Base-by-base conservation (phyloP, 1,284 basidiomycete species). In the Ustilago nuda region DNA sequence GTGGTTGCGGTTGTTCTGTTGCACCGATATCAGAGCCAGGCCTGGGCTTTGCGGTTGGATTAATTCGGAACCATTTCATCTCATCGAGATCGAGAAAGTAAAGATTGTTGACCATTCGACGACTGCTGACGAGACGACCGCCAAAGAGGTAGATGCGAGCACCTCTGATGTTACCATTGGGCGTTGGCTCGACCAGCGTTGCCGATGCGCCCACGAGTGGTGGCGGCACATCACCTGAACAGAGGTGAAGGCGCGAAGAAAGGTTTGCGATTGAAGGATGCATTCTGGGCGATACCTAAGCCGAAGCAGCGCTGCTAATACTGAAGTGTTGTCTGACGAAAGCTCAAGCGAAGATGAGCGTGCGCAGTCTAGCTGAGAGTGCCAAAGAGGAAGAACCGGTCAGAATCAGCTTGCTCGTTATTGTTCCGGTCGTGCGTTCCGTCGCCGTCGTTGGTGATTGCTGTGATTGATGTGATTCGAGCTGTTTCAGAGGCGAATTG, bases 151-250 rank as follows among this genome's bases (percentile, higher is more conserved):
- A 82, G 52, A 82, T 33, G 33, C 72, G 54, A 2, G 76, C 62
- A 30, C 61, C 45, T 23, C 39, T 56, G 15, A n/a, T 35, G 43
- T 45, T 17, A 58, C 33, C 66, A 56, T 64, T 39, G 12, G 48
- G 55, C 3, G 46, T 23, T 35, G 53, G 65, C 52, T 83, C 78
- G 53, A 84, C 79, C 32, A 82, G 66, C 23, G 77, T 79, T 8
- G 79, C 71, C 30, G 82, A 82, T 2, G 82, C 81, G 19, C 82
- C 82, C 7, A 83, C 82, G 23, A 83, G 64, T 8, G 82, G 82
- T 9, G 82, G 82, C 2, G 82, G 82, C 19, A 82, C 70, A 0
- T 83, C 79, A 11, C 82, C 82, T 6, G 67, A 66, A 64, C 75
- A 77, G 23, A 73, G 67, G 43, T 72, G 71, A 13, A 77, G 64